Evolutionary conservation across 2,329 filamentous ascomycete species (phyloP).

Genomic region (Cercospora zeae-maydis): DNA sequence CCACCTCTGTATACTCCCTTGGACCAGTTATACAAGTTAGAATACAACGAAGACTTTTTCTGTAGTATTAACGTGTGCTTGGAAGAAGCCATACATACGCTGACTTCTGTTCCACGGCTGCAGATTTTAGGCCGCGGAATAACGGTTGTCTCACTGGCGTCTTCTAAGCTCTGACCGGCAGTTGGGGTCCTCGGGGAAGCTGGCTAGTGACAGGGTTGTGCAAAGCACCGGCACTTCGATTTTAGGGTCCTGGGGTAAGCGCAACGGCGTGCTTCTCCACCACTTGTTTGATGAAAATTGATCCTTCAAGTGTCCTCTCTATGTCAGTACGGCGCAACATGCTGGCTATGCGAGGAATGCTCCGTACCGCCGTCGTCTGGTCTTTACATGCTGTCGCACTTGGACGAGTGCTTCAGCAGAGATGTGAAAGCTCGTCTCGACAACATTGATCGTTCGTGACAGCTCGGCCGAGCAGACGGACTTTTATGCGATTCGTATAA

Average conservation of each 20-base stretch:
- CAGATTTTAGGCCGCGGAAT: not conserved
- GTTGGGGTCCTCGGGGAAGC: not conserved
- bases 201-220: not conserved
- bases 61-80: no score
- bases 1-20: no score
- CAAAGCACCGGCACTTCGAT: not conserved
- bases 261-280: not conserved
- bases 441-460: no score
- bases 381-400: not conserved
- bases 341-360: not conserved
- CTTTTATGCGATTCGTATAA: no score
- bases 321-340: not conserved
- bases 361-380: not conserved
- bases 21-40: no score
- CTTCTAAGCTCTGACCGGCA: not conserved
- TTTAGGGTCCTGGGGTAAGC: not conserved
- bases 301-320: not conserved
- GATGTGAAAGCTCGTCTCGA: not conserved
- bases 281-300: no score
- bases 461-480: no score
- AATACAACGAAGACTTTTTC: no score
- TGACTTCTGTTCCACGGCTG: not conserved
- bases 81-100: no score
- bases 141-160: not conserved
- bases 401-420: not conserved